phyloP scores from a whole-genome alignment of 345 rosid species.

The Linum lewisii region DNA sequence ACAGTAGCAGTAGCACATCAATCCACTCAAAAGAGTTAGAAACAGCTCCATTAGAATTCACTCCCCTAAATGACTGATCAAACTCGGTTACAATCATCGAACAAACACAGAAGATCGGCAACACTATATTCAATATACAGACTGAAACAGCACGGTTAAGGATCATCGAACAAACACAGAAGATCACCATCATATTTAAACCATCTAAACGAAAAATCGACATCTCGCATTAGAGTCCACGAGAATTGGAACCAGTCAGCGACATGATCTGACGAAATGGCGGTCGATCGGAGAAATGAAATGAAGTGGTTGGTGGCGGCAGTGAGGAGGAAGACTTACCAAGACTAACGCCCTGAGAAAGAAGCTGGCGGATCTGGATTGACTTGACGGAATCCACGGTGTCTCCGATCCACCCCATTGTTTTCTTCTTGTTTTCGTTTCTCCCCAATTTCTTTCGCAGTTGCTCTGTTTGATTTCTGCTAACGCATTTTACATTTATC shows the following conservation, averaged over 20 bases:
- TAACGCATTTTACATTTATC: no score
- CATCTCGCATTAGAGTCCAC: background rate
- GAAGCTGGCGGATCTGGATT: conserved; percentile 76
- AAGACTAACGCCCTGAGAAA: conserved; percentile 68
- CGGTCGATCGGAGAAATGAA: background rate
- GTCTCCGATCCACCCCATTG: conserved; percentile 77
- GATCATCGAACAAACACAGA: background rate
- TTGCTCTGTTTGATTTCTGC: no score
- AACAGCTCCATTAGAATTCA: no score
- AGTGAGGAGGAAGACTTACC: conserved; percentile 34
- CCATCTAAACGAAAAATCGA: no score
- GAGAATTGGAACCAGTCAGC: background rate
- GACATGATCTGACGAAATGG: background rate
- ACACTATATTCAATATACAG: no score
- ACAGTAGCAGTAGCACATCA: no score
- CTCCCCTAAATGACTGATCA: no score
- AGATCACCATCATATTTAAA: background rate
- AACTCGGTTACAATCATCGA: no score
- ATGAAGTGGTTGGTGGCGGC: background rate
- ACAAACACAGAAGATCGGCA: no score
- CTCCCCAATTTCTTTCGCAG: no score
- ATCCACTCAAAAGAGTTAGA: background rate
- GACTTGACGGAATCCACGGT: conserved; percentile 66
- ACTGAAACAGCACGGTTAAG: background rate
- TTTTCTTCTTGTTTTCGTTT: background rate